These are phyloP conservation scores for Coleophoma crateriformis DNA, from an alignment of 2,329 filamentous ascomycete genomes.

Conservation along the genomic window DNA sequence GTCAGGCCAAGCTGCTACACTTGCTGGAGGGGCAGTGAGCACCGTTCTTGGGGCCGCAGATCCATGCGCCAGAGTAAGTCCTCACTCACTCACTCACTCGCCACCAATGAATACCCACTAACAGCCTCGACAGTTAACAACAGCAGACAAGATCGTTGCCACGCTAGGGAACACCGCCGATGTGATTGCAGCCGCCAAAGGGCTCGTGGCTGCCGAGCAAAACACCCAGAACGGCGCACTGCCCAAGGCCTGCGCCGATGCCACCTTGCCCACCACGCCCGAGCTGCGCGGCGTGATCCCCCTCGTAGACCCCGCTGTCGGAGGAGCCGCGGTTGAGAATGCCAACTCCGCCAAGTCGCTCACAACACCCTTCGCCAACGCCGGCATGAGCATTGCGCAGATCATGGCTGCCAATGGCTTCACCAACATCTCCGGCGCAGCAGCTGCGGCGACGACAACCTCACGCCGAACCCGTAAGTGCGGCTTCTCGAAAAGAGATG, in stretches of 20 bases:
- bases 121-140: constrained; percentile 38
- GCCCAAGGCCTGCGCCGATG: constrained; percentile 55
- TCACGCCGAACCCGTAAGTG: background rate
- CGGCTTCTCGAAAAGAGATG: background rate
- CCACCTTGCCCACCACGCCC: constrained; percentile 50
- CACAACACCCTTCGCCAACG: constrained; percentile 47
- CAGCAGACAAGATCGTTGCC: constrained; percentile 56
- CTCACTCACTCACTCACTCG: constrained; percentile 14
- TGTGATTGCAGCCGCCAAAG: constrained; percentile 52
- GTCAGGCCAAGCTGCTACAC: constrained; percentile 51
- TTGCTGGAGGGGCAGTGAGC: constrained; percentile 53
- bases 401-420: constrained; percentile 55
- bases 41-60: constrained; percentile 56
- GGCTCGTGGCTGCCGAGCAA: constrained; percentile 60
- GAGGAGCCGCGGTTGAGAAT: constrained; percentile 49
- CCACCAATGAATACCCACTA: background rate
- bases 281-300: constrained; percentile 59
- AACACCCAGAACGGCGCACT: constrained; percentile 63
- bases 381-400: constrained; percentile 57
- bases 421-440: constrained; percentile 45
- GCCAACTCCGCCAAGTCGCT: constrained; percentile 48
- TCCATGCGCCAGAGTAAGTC: constrained; percentile 53
- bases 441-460: constrained; percentile 25
- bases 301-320: constrained; percentile 56
- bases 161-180: constrained; percentile 50